Evolutionary conservation across 164 flowering plant species (phyloP), one percentile per base, ranked within the genome.

Genomic region (Magnolia sinica): DNA sequence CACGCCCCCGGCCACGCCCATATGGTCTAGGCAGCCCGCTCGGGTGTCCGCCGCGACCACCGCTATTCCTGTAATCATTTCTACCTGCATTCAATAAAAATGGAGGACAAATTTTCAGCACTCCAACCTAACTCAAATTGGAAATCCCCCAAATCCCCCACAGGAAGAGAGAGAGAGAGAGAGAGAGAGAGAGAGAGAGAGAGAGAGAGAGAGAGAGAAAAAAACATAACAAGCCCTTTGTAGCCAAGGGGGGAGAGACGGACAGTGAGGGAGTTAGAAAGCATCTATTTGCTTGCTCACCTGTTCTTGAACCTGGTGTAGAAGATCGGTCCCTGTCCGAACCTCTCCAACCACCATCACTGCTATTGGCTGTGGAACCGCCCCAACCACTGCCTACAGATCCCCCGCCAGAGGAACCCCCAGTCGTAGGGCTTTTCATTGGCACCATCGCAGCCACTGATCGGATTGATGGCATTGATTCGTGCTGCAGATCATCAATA

Each of bases 371-470:
- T 31, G 66, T 7, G 3, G 91, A 83, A 66, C 90, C 91, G 74
- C 92, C 90, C 90, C 96, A 88, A 18, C 88, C 90, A 81, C 87
- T 67, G 50, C 81, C 87, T 1, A 50, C 77, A 59, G 85, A 77
- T 71, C 76, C 78, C 4, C 86, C 89, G 19, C 85, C 82, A 50
- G 91, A 86, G 7, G 88, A 85, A 45, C 90, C 93, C 24, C 95
- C 95, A 75, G 81, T 73, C 63, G 94, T 94, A 77, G 96, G 94
- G 83, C 98, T 95, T 72, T 88, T 86, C 92, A 93, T 88, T 37
- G 99, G 99, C 8, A 96, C 98, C 93, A 87, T 89, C 1, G 99
- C 97, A 81, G 99, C 99, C 77, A 90, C 92, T 50, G 97, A 90
- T 65, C 93, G 86, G 23, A 91, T 83, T n/a, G 97, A 89, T 71